Evolutionary conservation across 1,284 basidiomycete species (phyloP).

Genomic region (Trichosporon ovoides): DNA sequence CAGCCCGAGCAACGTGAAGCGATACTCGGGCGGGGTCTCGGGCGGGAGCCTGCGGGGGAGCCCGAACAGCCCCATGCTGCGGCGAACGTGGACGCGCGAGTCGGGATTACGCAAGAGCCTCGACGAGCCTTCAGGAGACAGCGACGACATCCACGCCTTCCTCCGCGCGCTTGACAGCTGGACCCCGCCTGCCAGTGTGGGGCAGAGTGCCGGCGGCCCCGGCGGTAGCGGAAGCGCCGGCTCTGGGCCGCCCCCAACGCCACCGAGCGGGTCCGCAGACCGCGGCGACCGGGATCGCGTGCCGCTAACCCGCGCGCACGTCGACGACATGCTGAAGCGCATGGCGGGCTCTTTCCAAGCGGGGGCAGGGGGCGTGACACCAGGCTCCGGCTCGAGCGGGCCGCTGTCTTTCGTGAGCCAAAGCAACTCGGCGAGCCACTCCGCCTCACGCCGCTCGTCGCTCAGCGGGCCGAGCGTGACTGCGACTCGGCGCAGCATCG

Average conservation of each 20-base stretch:
- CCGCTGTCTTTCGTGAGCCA: background rate
- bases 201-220: background rate
- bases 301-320: constrained; percentile 40
- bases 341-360: constrained; percentile 36
- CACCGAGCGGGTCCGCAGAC: background rate
- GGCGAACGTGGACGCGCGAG: constrained; percentile 33
- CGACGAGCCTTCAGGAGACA: constrained; percentile 30
- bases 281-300: constrained; percentile 17
- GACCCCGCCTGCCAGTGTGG: constrained; percentile 33
- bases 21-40: no score
- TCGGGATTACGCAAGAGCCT: constrained; percentile 33
- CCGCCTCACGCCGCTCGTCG: background rate
- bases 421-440: background rate
- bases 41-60: constrained; percentile 4
- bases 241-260: background rate
- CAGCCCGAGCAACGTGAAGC: background rate
- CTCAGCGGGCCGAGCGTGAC: background rate
- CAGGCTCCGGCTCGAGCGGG: background rate
- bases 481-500: background rate
- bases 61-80: constrained; percentile 12
- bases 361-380: background rate
- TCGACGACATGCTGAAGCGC: constrained; percentile 41
- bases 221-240: background rate
- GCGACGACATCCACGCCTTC: constrained; percentile 47
- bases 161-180: constrained; percentile 43